These are phyloP conservation scores for Xanthoconium stramineum DNA, from an alignment of 768 basidiomycete species.

Conservation along the genomic window DNA sequence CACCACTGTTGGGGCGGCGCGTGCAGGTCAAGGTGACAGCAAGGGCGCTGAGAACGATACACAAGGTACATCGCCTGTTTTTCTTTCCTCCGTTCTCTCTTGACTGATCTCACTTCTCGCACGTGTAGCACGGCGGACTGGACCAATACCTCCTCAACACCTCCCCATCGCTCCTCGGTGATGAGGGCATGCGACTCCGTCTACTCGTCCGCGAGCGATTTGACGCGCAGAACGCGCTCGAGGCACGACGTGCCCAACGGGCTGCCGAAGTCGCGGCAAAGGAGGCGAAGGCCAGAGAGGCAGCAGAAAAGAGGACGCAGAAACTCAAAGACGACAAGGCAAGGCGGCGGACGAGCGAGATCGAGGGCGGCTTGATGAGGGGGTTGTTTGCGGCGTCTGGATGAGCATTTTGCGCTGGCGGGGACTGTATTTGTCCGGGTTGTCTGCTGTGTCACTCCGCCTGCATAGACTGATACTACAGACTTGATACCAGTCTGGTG, in stretches of 20 bases:
- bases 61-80: conserved; percentile 55
- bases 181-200: conserved; percentile 47
- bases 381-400: conserved; percentile 18
- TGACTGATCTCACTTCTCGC: not conserved
- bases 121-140: conserved; percentile 57
- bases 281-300: conserved; percentile 9
- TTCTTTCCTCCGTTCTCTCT: not conserved
- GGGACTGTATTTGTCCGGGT: not conserved
- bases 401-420: not conserved
- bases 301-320: conserved; percentile 3
- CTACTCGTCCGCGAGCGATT: conserved; percentile 34
- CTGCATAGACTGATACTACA: conserved; percentile 1
- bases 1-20: conserved; percentile 55
- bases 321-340: conserved; percentile 6
- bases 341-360: not conserved
- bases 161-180: conserved; percentile 35
- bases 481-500: not conserved
- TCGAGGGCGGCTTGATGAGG: conserved; percentile 11
- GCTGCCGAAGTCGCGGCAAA: conserved; percentile 20
- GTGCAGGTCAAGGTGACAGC: conserved; percentile 72
- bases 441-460: not conserved
- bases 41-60: conserved; percentile 74
- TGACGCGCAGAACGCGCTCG: conserved; percentile 19
- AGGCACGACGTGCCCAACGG: conserved; percentile 17
- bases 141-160: conserved; percentile 64